Evolutionary conservation across 2,329 filamentous ascomycete genomes (phyloP).

Genomic region (Paraconiothyrium brasiliense): DNA sequence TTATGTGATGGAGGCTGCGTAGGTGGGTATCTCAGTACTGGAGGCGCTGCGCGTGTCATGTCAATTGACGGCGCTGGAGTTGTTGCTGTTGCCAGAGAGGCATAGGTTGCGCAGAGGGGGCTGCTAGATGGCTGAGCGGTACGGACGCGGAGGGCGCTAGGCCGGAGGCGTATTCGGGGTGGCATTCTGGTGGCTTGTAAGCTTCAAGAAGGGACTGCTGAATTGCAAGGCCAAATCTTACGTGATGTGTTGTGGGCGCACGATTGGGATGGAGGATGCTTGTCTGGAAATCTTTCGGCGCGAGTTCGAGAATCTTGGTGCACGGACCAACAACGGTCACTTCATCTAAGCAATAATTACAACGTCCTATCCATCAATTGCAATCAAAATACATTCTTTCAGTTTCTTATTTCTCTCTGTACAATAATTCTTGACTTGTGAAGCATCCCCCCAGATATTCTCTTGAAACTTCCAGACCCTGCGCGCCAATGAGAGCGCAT

Average conservation of each 20-base stretch:
- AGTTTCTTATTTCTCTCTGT: background rate
- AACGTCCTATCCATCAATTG: constrained; percentile 19
- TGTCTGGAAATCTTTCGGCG: constrained; percentile 40
- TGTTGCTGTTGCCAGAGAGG: constrained; percentile 60
- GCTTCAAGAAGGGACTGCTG: background rate
- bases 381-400: background rate
- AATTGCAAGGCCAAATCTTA: constrained; percentile 24
- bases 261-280: constrained; percentile 36
- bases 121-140: constrained; percentile 28
- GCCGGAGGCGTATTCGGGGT: constrained; percentile 49
- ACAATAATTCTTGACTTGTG: background rate
- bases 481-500: constrained; percentile 39
- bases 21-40: constrained; percentile 63
- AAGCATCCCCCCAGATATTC: background rate
- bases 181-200: constrained; percentile 42
- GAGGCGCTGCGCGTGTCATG: constrained; percentile 55
- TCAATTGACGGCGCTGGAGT: constrained; percentile 63
- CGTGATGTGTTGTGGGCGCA: constrained; percentile 35
- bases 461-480: background rate
- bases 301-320: constrained; percentile 29
- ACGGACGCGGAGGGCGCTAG: constrained; percentile 41
- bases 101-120: constrained; percentile 55
- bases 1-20: constrained; percentile 89
- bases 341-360: constrained; percentile 24
- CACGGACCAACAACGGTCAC: constrained; percentile 31